Conservation (phyloP, 1,139 yeast species). For the Arxiozyma telluris region DNA sequence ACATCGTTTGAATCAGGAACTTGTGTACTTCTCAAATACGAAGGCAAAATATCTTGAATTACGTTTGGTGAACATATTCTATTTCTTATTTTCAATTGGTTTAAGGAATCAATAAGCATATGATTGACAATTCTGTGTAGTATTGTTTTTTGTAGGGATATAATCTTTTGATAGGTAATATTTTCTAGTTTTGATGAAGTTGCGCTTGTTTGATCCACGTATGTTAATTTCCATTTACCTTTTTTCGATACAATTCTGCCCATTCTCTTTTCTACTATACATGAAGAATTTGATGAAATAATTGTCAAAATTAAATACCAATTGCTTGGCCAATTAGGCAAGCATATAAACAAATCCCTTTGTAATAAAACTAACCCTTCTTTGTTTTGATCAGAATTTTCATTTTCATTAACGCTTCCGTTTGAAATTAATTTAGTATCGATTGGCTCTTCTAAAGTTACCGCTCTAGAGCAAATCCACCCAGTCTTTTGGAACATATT, state of each 20-base stretch:
- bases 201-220: slow-evolving; percentile 37
- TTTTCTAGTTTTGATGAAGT: slow-evolving; percentile 25
- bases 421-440: slow-evolving; percentile 22
- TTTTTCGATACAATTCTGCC: slow-evolving; percentile 50
- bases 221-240: slow-evolving; percentile 51
- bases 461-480: slow-evolving; percentile 55
- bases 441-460: slow-evolving; percentile 35
- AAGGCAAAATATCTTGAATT: slow-evolving; percentile 15
- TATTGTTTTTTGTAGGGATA: slow-evolving; percentile 42
- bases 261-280: slow-evolving; percentile 38
- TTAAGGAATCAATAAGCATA: slow-evolving; percentile 54
- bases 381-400: not conserved
- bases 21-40: slow-evolving; percentile 11
- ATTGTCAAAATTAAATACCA: slow-evolving; percentile 56
- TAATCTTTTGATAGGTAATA: slow-evolving; percentile 43
- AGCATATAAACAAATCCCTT: slow-evolving; percentile 46
- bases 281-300: slow-evolving; percentile 45
- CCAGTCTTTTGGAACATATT: slow-evolving; percentile 54
- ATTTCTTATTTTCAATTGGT: slow-evolving; percentile 27
- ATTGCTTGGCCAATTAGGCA: slow-evolving; percentile 59
- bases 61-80: slow-evolving; percentile 18
- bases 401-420: slow-evolving; percentile 10
- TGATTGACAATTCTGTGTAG: slow-evolving; percentile 56
- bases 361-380: slow-evolving; percentile 15
- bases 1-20: slow-evolving; percentile 3